Base-by-base conservation (phyloP, 139 green algal species). In the Auxenochlorella protothecoides region DNA sequence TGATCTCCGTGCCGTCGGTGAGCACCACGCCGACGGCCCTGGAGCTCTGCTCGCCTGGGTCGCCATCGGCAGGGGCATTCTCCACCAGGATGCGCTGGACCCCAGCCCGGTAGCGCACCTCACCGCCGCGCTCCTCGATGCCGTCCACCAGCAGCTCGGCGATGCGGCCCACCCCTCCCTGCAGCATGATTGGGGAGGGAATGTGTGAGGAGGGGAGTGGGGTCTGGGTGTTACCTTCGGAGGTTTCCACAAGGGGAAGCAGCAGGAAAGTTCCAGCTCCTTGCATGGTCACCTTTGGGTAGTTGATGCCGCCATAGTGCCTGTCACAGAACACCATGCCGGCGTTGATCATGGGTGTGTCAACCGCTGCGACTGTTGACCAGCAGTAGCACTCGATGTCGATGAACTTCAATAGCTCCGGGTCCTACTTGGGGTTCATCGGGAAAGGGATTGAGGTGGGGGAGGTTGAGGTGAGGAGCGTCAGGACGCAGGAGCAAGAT, bases 261-360 rank as follows among this genome's bases (percentile, higher is more conserved):
- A 71, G 2, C 27, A 71, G 54, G 11, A 13, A 63, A 64, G 55
- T 51, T 53, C 7, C 55, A 11, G 27, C 16, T 14, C 16, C 54
- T 53, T 6, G 7, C 60, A 9, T 69, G 65, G n/a, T 56, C 53
- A 72, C 78, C 62, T 68, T 57, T 0, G 92, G 93, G 80, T 98
- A 98, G 86, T 97, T 96, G 83, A 98, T 97, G 72, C 93, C 93
- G 12, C 92, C 93, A 76, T 89, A 98, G 82, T 98, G 93, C 10
- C 84, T 61, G 75, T 90, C 86, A 72, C 87, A 90, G 69, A 91
- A 91, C 11, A 92, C 91, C 92, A 97, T 96, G 73, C 90, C 92
- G 4, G 89, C 84, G 76, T 97, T 97, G 82, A 98, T 97, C 84
- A 97, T 91, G 68, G 93, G 93, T n/a, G 93, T 98, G 44, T 90